phyloP scores from a whole-genome alignment of 805 yeast genomes.

The Candida nanaspora region DNA sequence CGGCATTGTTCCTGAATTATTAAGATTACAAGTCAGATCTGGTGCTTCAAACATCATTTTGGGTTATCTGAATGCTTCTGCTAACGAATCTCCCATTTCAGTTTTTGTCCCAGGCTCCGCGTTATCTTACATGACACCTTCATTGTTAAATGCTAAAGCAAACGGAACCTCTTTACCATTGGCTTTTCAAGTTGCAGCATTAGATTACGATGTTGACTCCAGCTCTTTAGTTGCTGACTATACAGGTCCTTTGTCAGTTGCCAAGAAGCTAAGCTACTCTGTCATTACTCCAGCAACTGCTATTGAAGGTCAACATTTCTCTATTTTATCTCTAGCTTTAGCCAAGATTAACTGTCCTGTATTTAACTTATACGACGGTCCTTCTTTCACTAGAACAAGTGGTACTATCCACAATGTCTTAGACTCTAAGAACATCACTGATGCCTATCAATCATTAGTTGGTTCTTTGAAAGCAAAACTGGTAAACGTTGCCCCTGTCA shows the following conservation, averaged over 20 bases:
- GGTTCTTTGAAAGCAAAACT: constrained; percentile 19
- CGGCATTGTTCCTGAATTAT: constrained; percentile 54
- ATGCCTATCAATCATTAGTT: constrained; percentile 31
- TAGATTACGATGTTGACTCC: constrained; percentile 53
- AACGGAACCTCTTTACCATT: constrained; percentile 40
- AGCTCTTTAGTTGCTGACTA: constrained; percentile 58
- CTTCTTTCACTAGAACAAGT: constrained; percentile 48
- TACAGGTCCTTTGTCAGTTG: constrained; percentile 50
- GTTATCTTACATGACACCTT: constrained; percentile 59
- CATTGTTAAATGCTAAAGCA: constrained; percentile 33
- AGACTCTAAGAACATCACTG: constrained; percentile 34
- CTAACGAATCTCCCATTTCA: constrained; percentile 16
- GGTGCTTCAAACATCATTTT: constrained; percentile 79
- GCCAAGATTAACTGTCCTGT: constrained; percentile 60
- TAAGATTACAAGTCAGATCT: constrained; percentile 62
- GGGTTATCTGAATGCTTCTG: constrained; percentile 46
- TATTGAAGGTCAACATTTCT: constrained; percentile 58
- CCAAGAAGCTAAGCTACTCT: constrained; percentile 56
- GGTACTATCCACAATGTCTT: constrained; percentile 38
- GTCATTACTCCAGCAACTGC: constrained; percentile 61
- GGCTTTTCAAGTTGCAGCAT: constrained; percentile 67
- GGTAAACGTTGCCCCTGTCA: constrained; percentile 16
- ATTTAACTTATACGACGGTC: constrained; percentile 76
- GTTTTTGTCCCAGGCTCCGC: constrained; percentile 63
- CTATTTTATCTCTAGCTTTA: constrained; percentile 57